These are phyloP conservation scores for Collybia sordida DNA, from an alignment of 768 basidiomycete genomes.

Conservation along the genomic window DNA sequence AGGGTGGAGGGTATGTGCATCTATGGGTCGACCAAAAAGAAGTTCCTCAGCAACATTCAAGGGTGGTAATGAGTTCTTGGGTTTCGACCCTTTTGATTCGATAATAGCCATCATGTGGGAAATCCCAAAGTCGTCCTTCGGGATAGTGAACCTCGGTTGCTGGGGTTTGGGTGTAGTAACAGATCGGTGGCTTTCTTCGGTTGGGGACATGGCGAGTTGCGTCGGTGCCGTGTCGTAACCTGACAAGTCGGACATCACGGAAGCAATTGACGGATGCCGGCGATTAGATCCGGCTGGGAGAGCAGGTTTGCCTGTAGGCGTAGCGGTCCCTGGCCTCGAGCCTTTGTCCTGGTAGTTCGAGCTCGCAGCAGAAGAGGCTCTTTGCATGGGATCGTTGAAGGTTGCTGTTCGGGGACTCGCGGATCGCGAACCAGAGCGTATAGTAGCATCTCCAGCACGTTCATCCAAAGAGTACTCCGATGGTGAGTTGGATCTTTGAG, in stretches of 20 bases:
- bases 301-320: conserved; percentile 30
- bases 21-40: conserved; percentile 66
- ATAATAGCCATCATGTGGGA: conserved; percentile 87
- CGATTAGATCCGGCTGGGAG: conserved; percentile 22
- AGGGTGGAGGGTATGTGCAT: conserved; percentile 67
- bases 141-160: conserved; percentile 48
- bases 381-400: conserved; percentile 17
- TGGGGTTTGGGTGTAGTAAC: conserved; percentile 32
- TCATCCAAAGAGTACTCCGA: conserved; percentile 65
- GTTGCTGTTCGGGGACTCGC: conserved; percentile 39
- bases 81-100: conserved; percentile 56
- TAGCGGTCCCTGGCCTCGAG: conserved; percentile 29
- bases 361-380: conserved; percentile 12
- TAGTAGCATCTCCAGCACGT: conserved; percentile 15
- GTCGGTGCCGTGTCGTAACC: conserved; percentile 43
- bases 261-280: conserved; percentile 72
- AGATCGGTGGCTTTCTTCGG: conserved; percentile 23
- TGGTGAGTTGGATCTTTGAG: conserved; percentile 38
- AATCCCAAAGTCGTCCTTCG: conserved; percentile 86
- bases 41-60: conserved; percentile 70
- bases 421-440: conserved; percentile 33
- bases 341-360: conserved; percentile 4
- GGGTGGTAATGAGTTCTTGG: conserved; percentile 27
- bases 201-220: conserved; percentile 19
- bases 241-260: conserved; percentile 67